These are phyloP conservation scores for Rhodocollybia butyracea DNA, from an alignment of 768 basidiomycete species.

Conservation along the genomic window DNA sequence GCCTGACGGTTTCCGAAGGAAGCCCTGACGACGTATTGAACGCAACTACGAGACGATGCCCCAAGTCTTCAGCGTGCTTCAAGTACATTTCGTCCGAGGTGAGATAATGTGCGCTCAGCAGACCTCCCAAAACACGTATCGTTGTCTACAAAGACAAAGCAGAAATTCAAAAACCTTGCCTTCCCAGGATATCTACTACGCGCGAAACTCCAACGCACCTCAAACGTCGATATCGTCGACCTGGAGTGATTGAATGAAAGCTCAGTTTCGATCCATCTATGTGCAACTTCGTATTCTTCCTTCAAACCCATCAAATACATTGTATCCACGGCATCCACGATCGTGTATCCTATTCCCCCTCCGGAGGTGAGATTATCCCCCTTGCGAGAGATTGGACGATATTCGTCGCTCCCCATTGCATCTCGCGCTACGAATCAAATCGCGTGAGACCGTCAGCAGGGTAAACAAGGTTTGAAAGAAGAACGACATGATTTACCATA, in stretches of 20 bases:
- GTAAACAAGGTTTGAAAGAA: neutral
- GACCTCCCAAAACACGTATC: slow-evolving; percentile 71
- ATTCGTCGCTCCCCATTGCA: slow-evolving; percentile 75
- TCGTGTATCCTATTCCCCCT: slow-evolving; percentile 64
- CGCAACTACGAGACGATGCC: slow-evolving; percentile 57
- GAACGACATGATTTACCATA: slow-evolving; percentile 43
- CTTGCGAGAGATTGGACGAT: slow-evolving; percentile 57
- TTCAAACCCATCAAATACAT: slow-evolving; percentile 65
- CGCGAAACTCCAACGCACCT: slow-evolving; percentile 40
- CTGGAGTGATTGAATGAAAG: slow-evolving; percentile 61
- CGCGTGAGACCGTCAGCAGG: neutral
- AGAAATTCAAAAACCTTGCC: too few species aligned
- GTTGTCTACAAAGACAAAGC: slow-evolving; percentile 68
- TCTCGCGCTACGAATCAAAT: slow-evolving; percentile 47
- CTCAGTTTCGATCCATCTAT: slow-evolving; percentile 53
- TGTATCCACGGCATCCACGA: slow-evolving; percentile 70
- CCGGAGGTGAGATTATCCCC: slow-evolving; percentile 66
- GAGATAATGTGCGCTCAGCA: slow-evolving; percentile 64
- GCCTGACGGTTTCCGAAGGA: slow-evolving; percentile 60
- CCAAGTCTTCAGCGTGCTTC: slow-evolving; percentile 61
- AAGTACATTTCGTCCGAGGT: slow-evolving; percentile 56
- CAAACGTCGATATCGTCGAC: slow-evolving; percentile 60
- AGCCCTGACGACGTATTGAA: slow-evolving; percentile 70
- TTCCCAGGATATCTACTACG: neutral
- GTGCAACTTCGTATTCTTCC: slow-evolving; percentile 60